Base-by-base conservation (phyloP, 495 filamentous ascomycete species). In the Penicillium paxilli region DNA sequence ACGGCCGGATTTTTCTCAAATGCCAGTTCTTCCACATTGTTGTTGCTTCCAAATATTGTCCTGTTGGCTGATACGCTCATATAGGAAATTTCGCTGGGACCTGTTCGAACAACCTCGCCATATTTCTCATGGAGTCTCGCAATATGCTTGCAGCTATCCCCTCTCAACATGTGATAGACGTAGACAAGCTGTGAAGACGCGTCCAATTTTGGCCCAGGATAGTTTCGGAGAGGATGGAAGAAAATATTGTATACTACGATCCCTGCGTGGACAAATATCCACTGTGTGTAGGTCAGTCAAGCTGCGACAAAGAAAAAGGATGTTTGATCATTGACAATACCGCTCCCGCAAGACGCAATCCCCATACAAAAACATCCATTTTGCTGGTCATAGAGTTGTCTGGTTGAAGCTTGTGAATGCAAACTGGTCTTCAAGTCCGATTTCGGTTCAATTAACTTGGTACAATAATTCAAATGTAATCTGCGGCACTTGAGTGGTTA, bases 161-260 rank as follows among this genome's bases (percentile, higher is more conserved):
- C 58, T 9, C 25, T 19, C 5, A 56, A 32, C 21, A 58, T 46
- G 30, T 57, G 49, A 25, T 53, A 52, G 12, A 59, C 37, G 5
- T 44, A 54, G 7, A 24, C 37, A 12, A 64, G 35, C 17, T 52
- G 54, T 4, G 61, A 55, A 9, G 60, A 57, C 10, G 55, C 59
- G 40, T 65, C 64, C 23, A 64, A 35, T 22, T 52, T 51, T 45
- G 70, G 69, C 7, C 69, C 70, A 1, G 70, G 67, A 41, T 57
- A 69, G 6, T 48, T 33, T 10, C 60, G 51, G 7, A 73, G 60
- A 9, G 70, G 69, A 41, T 70, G 65, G 42, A 70, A 58, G 46
- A 53, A 70, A 33, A 70, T 26, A 35, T 70, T 68, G 44, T 73
- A 70, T 17, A 68, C n/a, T 28, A 25, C 37, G 38, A 41, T 4